These are phyloP conservation scores for Fusarium succisae DNA, from an alignment of 2,329 filamentous ascomycete genomes.

Conservation along the genomic window DNA sequence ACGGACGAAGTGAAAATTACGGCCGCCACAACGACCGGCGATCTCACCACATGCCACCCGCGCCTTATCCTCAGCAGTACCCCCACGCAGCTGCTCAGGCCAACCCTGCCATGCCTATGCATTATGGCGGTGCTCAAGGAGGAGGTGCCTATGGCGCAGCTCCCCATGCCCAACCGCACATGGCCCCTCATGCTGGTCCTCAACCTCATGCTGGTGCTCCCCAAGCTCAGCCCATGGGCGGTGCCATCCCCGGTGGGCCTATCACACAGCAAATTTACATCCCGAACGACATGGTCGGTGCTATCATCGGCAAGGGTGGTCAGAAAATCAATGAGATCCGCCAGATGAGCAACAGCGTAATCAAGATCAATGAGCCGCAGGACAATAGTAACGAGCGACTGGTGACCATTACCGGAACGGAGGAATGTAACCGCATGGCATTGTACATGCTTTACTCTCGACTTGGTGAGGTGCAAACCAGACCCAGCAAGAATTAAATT, in stretches of 20 bases:
- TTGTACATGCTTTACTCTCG: constrained; percentile 98
- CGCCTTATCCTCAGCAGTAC: constrained; percentile 77
- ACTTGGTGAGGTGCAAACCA: constrained; percentile 74
- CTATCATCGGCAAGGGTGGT: constrained; percentile 98
- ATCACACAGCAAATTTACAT: constrained; percentile 99
- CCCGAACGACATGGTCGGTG: constrained; percentile 99
- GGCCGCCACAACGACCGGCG: constrained; percentile 77
- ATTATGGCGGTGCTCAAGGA: constrained; percentile 81
- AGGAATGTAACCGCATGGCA: constrained; percentile 99
- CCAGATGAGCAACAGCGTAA: constrained; percentile 95
- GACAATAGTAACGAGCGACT: constrained; percentile 98
- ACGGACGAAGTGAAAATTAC: constrained; percentile 88
- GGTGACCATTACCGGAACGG: constrained; percentile 96
- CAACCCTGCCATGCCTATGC: constrained; percentile 72
- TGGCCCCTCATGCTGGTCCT: constrained; percentile 66
- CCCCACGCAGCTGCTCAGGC: constrained; percentile 70
- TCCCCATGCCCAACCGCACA: constrained; percentile 78
- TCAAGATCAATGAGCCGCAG: constrained; percentile 99
- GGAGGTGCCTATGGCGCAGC: constrained; percentile 77
- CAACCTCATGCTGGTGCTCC: constrained; percentile 71
- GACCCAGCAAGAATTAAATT: constrained; percentile 32
- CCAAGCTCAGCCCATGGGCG: constrained; percentile 78
- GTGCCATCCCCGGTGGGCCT: constrained; percentile 67
- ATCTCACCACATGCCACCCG: constrained; percentile 78
- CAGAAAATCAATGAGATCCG: constrained; percentile 99